Base-by-base conservation (phyloP, 2,329 filamentous ascomycete species). In the Curvularia spicifera region DNA sequence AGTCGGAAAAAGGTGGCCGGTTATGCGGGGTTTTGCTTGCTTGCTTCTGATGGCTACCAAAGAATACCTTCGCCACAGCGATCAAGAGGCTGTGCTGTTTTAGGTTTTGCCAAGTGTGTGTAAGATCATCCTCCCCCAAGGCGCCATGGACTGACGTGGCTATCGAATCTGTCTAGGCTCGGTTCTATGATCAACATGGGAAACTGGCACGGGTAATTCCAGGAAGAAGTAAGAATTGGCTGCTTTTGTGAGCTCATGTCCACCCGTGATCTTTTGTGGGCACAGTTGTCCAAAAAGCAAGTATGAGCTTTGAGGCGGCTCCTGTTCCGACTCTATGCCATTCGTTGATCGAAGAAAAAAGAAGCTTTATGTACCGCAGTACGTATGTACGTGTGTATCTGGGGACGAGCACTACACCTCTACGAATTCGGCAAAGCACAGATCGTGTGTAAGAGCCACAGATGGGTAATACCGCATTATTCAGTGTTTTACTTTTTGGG, bases 71-170 rank as follows among this genome's bases (percentile, higher is more conserved):
- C 24, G 26, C 53, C 29, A 43, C 26, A 45, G 28, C 40, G 15
- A 45, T 43, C 42, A 20, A 13, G 15, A 15, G 24, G n/a, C 31
- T 45, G 33, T 22, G 42, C 9, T 42, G 48, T 35, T 33, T 20
- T 18, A 15, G n/a, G 13, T 22, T 24, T 33, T 18, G 28, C 31
- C 33, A 26, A 48, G 31, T 33, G 15, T 26, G 37, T 51, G 24
- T 22, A 29, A 42, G 42, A 20, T 33, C 47, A 50, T 35, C 40
- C 9, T 33, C 53, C 37, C 40, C 22, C 22, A 20, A 47, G 15
- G 39, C 44, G 50, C 40, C 47, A 9, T 42, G 39, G 42, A n/a
- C 40, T 28, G 31, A 46, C 45, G 47, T 43, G 29, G 48, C 47
- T 46, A 51, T 20, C 24, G 13, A 26, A 31, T 51, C 12, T 35